These are phyloP conservation scores for Quercus variabilis DNA, from an alignment of 306 rosid genomes.

Conservation along the genomic window DNA sequence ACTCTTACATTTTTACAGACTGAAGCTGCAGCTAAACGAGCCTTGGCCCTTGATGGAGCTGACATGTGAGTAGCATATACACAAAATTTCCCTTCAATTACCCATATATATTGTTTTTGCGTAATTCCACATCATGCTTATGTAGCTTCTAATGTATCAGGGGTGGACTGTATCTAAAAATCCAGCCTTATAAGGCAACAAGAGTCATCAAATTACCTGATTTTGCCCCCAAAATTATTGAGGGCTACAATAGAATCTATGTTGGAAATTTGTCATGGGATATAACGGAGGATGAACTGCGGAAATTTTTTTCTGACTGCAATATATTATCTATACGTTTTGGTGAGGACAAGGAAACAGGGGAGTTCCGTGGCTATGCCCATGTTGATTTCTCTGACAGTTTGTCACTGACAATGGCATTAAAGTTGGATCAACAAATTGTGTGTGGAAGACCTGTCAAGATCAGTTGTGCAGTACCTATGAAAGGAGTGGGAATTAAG, in stretches of 20 bases:
- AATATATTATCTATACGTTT: slow-evolving; percentile 55
- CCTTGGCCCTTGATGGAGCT: slow-evolving; percentile 85
- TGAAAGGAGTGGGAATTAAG: slow-evolving; percentile 36
- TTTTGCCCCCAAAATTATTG: slow-evolving; percentile 66
- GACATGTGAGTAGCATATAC: slow-evolving; percentile 70
- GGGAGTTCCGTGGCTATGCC: slow-evolving; percentile 80
- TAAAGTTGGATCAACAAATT: slow-evolving; percentile 65
- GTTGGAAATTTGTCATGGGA: slow-evolving; percentile 91
- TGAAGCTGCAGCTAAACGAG: slow-evolving; percentile 89
- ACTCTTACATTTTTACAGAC: slow-evolving; percentile 51
- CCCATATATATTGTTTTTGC: slow-evolving; percentile 2
- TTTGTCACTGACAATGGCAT: slow-evolving; percentile 56
- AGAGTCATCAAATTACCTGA: slow-evolving; percentile 49
- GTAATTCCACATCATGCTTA: slow-evolving; percentile 15
- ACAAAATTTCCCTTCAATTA: slow-evolving; percentile 4
- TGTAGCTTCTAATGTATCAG: slow-evolving; percentile 39
- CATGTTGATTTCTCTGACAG: slow-evolving; percentile 71
- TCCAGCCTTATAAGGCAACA: slow-evolving; percentile 61
- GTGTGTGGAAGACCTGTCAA: slow-evolving; percentile 64
- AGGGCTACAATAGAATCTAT: slow-evolving; percentile 88
- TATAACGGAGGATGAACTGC: slow-evolving; percentile 69
- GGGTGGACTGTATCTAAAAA: slow-evolving; percentile 86
- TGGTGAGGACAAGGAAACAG: slow-evolving; percentile 83
- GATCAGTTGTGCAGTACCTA: slow-evolving; percentile 85
- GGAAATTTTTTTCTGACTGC: slow-evolving; percentile 59